These are phyloP conservation scores for Dioszegia crocea DNA, from an alignment of 768 basidiomycete species.

Conservation along the genomic window DNA sequence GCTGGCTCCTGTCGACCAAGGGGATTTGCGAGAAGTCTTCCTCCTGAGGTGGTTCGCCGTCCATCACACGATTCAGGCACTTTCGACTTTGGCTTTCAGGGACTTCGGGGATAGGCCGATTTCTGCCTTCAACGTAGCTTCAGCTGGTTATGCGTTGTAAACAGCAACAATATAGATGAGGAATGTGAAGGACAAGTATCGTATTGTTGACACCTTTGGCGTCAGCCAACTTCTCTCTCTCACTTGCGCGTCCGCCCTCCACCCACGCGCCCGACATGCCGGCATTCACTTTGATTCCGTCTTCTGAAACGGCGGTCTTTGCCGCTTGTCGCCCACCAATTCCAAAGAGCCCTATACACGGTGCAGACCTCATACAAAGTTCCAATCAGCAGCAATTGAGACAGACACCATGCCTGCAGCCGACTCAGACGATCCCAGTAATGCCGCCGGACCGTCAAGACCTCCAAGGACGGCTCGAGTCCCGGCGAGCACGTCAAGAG, in stretches of 20 bases:
- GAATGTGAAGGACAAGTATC: not conserved
- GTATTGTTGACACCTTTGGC: slow-evolving; percentile 1
- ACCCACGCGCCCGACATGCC: not conserved
- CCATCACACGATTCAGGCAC: slow-evolving; percentile 51
- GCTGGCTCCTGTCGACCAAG: slow-evolving; percentile 72
- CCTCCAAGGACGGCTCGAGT: not conserved
- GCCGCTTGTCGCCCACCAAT: not conserved
- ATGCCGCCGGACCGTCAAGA: not conserved
- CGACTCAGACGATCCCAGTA: not conserved
- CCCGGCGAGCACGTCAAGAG: not conserved
- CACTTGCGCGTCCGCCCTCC: slow-evolving; percentile 1
- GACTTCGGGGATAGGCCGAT: too few species aligned
- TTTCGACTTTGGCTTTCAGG: not conserved
- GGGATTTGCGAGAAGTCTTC: slow-evolving; percentile 83
- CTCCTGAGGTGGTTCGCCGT: slow-evolving; percentile 84
- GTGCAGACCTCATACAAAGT: not conserved
- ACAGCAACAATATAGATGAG: not conserved
- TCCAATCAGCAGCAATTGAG: too few species aligned
- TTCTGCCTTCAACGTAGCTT: too few species aligned
- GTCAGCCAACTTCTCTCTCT: not conserved
- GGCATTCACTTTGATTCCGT: slow-evolving; percentile 1
- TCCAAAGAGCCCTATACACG: not conserved
- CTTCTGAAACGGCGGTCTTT: slow-evolving; percentile 4
- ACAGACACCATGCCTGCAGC: not conserved
- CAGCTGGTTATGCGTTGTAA: too few species aligned